A percentile compares a stretch with the other conserved stretches of the same genome.
These are phyloP conservation scores for Melanomma pulvis-pyrius DNA, from an alignment of 495 filamentous ascomycete genomes.

Conservation along the genomic window DNA sequence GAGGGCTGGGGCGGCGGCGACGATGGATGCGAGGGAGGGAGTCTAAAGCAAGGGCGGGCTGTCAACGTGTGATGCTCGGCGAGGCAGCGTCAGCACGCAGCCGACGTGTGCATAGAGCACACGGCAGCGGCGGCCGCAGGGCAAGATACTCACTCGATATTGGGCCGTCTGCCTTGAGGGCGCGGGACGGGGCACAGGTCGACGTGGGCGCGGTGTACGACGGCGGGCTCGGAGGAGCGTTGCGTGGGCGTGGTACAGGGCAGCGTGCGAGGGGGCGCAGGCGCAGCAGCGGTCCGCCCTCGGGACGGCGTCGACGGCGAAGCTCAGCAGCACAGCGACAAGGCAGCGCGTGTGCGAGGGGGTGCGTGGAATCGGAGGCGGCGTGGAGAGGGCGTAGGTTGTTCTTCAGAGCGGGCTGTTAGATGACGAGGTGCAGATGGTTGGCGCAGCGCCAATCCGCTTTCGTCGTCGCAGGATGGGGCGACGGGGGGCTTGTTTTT, in stretches of 20 bases:
- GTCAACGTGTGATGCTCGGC: background rate
- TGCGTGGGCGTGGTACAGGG: background rate
- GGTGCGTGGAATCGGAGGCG: background rate
- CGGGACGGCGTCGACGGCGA: conserved; percentile 14
- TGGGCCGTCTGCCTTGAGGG: conserved; percentile 8
- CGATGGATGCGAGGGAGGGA: background rate
- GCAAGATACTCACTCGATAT: conserved; percentile 18
- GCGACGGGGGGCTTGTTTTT: conserved; percentile 11
- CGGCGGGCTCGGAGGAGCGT: background rate
- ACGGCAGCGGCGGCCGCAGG: background rate
- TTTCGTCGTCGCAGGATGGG: conserved; percentile 10
- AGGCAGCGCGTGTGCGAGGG: background rate
- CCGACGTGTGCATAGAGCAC: background rate
- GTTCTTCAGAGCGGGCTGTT: conserved; percentile 2
- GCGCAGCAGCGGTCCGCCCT: background rate
- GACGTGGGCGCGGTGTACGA: conserved; percentile 7
- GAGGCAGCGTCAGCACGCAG: background rate
- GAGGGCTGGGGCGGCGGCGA: too few relatives aligned
- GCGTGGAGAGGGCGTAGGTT: background rate
- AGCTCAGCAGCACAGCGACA: background rate
- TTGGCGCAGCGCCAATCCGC: too few relatives aligned
- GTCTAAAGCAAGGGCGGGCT: conserved; percentile 22
- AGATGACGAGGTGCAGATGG: background rate
- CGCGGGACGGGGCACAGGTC: conserved; percentile 4
- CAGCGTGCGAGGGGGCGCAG: conserved; percentile 24